Conservation (phyloP, 805 yeast species). For the Diddensiella santjacobensis region DNA sequence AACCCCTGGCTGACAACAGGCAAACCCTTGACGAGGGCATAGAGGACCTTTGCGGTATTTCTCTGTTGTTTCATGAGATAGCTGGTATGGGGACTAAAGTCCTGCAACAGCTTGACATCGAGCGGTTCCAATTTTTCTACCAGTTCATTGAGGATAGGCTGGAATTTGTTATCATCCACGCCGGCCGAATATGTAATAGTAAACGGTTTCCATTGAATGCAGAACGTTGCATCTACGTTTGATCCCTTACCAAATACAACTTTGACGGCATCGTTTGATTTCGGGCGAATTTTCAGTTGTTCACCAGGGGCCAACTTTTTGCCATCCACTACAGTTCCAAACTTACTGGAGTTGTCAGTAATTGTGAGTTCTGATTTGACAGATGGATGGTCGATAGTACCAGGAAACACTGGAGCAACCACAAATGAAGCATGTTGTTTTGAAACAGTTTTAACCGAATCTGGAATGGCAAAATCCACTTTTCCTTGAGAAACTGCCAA, state of each 20-base stretch:
- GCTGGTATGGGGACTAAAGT: slow-evolving; percentile 25
- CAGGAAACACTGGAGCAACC: slow-evolving; percentile 14
- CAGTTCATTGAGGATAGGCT: slow-evolving; percentile 17
- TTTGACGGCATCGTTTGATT: slow-evolving; percentile 1
- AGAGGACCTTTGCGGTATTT: slow-evolving; percentile 30
- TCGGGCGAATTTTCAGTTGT: not conserved
- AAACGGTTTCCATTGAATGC: slow-evolving; percentile 27
- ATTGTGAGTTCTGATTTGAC: slow-evolving; percentile 17
- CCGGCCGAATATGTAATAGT: slow-evolving; percentile 28
- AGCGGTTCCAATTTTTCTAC: slow-evolving; percentile 22
- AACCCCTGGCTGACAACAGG: slow-evolving; percentile 32
- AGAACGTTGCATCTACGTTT: slow-evolving; percentile 17
- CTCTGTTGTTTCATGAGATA: slow-evolving; percentile 27
- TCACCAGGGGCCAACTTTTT: slow-evolving; percentile 10
- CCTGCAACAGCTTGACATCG: slow-evolving; percentile 30
- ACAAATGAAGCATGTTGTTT: slow-evolving; percentile 24
- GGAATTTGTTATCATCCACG: slow-evolving; percentile 15
- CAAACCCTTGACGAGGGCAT: slow-evolving; percentile 32
- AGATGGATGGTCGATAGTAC: slow-evolving; percentile 20
- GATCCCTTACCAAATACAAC: slow-evolving; percentile 23
- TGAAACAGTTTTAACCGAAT: slow-evolving; percentile 24
- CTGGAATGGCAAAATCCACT: slow-evolving; percentile 1
- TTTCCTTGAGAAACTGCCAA: not conserved
- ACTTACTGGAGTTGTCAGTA: slow-evolving; percentile 28
- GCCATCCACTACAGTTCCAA: slow-evolving; percentile 24